Conservation (phyloP, 2,329 filamentous ascomycete genomes). For the Talaromyces sp. region DNA sequence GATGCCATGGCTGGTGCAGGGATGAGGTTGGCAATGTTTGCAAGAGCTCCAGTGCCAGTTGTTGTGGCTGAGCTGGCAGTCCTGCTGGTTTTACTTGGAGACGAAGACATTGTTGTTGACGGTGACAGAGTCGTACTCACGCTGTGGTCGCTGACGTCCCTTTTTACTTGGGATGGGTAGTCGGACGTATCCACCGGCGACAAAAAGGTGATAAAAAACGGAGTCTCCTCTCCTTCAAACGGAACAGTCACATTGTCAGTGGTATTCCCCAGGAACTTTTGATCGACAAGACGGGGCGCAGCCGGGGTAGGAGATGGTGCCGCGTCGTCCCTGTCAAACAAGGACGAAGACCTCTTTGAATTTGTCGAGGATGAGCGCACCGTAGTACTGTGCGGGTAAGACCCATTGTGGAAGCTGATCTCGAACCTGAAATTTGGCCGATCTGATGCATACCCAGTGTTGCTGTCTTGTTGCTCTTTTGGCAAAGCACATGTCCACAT, state of each 20-base stretch:
- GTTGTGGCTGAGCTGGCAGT: neutral
- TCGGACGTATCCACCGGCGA: conserved; percentile 23
- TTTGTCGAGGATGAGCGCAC: conserved; percentile 39
- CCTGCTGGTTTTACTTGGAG: neutral
- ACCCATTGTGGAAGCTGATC: conserved; percentile 57
- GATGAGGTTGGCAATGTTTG: conserved; percentile 40
- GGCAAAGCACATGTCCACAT: conserved; percentile 85
- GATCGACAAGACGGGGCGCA: conserved; percentile 56
- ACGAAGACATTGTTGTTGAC: neutral
- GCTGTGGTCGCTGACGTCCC: neutral
- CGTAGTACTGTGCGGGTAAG: conserved; percentile 57
- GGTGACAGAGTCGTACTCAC: neutral
- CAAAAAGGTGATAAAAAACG: conserved; percentile 78
- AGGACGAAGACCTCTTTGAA: conserved; percentile 24
- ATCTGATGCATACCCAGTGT: conserved; percentile 54
- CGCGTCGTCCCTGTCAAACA: neutral
- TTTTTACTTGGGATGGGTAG: neutral
- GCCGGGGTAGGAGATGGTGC: conserved; percentile 40
- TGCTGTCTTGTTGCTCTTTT: conserved; percentile 65
- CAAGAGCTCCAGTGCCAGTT: neutral
- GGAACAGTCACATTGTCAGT: conserved; percentile 68
- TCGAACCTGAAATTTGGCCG: conserved; percentile 77
- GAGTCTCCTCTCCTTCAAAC: conserved; percentile 80
- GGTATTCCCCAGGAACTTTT: conserved; percentile 76
- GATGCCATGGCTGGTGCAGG: conserved; percentile 58